phyloP scores from a whole-genome alignment of 768 basidiomycete genomes.

The Lentinula guzmanii region DNA sequence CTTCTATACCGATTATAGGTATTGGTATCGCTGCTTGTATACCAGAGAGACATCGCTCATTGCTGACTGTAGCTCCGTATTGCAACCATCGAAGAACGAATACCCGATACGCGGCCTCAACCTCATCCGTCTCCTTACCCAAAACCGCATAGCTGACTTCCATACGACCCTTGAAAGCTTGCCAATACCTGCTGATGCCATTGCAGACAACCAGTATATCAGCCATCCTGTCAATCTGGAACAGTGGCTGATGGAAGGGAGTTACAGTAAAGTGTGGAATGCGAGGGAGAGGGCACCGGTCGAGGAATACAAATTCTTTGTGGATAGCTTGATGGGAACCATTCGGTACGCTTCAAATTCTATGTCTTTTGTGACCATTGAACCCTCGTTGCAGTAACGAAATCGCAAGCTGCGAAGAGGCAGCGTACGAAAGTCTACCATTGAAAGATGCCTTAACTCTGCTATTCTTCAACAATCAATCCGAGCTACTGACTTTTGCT shows the following conservation, averaged over 20 bases:
- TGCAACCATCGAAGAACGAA: constrained; percentile 83
- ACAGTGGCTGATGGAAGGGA: constrained; percentile 97
- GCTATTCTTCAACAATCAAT: constrained; percentile 82
- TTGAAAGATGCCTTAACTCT: constrained; percentile 86
- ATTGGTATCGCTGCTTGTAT: not conserved
- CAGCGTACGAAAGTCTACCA: constrained; percentile 88
- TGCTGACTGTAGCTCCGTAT: constrained; percentile 40
- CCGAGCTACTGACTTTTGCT: constrained; percentile 80
- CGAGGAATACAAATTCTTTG: constrained; percentile 92
- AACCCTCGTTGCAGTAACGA: constrained; percentile 61
- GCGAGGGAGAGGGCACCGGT: constrained; percentile 89
- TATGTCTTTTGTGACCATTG: constrained; percentile 2
- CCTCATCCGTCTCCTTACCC: constrained; percentile 90
- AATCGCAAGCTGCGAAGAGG: constrained; percentile 95
- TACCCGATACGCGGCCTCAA: constrained; percentile 87
- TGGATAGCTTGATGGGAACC: constrained; percentile 90
- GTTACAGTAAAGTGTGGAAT: constrained; percentile 96
- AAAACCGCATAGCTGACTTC: constrained; percentile 96
- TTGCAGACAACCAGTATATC: constrained; percentile 66
- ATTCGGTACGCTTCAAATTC: constrained; percentile 58
- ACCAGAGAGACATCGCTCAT: not conserved
- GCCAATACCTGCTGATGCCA: constrained; percentile 60
- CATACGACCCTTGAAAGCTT: constrained; percentile 94
- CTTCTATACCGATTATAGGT: constrained; percentile 87
- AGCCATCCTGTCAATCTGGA: constrained; percentile 89